These are phyloP conservation scores for Pseudogymnoascus sp. DNA, from an alignment of 2,329 filamentous ascomycete genomes.

Conservation along the genomic window DNA sequence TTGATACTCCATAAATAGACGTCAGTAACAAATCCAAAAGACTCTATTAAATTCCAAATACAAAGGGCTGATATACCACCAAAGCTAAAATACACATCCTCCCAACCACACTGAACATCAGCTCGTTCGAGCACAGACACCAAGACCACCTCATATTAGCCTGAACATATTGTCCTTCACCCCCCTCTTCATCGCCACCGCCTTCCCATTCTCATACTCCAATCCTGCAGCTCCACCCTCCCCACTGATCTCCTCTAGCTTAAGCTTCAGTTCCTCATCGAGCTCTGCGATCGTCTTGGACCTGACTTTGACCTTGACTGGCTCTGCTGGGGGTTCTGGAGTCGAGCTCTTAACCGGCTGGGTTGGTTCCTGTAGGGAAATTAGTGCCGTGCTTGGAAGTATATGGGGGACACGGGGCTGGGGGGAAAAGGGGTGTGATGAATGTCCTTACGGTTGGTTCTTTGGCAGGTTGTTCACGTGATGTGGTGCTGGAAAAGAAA, in stretches of 20 bases:
- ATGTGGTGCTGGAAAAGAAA: neutral
- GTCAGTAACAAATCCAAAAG: no score
- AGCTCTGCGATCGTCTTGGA: constrained; percentile 54
- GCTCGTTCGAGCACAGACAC: neutral
- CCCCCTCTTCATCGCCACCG: constrained; percentile 65
- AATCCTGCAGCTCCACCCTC: constrained; percentile 66
- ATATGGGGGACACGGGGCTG: neutral
- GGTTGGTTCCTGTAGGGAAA: neutral
- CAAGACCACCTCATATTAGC: constrained; percentile 45
- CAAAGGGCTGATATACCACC: neutral
- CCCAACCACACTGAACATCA: neutral
- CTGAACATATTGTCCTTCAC: constrained; percentile 75
- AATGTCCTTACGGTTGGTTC: neutral
- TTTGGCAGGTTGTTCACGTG: neutral
- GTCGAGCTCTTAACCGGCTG: neutral
- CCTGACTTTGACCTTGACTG: neutral
- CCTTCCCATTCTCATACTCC: constrained; percentile 69
- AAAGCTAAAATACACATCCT: neutral
- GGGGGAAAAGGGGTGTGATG: neutral
- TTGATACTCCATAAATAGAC: neutral
- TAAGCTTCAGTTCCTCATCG: constrained; percentile 60
- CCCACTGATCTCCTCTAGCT: constrained; percentile 60
- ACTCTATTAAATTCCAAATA: neutral
- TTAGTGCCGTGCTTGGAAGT: neutral
- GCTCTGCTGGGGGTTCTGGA: neutral